Percentiles rank a stretch among this genome's conserved stretches.
These are phyloP conservation scores for Barnettozyma populi DNA, from an alignment of 805 yeast genomes.

Conservation along the genomic window DNA sequence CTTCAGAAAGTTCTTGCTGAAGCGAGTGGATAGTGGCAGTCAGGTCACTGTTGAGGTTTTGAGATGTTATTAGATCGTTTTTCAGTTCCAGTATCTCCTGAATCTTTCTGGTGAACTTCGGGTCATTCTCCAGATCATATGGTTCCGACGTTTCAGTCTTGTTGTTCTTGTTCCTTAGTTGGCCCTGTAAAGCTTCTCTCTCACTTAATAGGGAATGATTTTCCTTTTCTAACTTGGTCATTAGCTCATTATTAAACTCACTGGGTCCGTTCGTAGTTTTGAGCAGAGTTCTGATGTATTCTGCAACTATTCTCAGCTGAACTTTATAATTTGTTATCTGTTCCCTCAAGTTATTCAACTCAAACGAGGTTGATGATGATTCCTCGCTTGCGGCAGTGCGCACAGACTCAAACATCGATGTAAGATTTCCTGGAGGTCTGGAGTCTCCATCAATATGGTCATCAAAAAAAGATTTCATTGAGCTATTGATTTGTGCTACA, in stretches of 20 bases:
- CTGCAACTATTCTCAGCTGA: conserved; percentile 30
- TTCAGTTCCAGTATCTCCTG: conserved; percentile 25
- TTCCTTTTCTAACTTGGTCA: conserved; percentile 19
- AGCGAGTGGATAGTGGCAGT: conserved; percentile 21
- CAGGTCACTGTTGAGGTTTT: conserved; percentile 20
- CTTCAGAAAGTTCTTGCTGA: conserved; percentile 10
- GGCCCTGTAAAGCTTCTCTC: conserved; percentile 15
- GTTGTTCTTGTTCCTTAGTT: conserved; percentile 11
- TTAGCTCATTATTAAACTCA: conserved; percentile 19
- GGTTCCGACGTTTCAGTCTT: not conserved
- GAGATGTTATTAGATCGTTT: conserved; percentile 22
- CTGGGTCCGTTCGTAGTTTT: conserved; percentile 17
- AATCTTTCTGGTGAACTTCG: conserved; percentile 15
- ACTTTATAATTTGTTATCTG: conserved; percentile 38
- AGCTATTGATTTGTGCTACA: not conserved
- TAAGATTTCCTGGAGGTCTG: conserved; percentile 15
- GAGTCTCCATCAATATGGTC: not conserved
- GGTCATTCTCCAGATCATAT: conserved; percentile 1
- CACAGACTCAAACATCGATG: conserved; percentile 17
- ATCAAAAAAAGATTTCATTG: conserved; percentile 22
- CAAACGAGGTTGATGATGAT: conserved; percentile 17
- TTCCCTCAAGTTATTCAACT: conserved; percentile 33
- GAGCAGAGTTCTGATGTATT: conserved; percentile 21
- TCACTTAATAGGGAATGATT: conserved; percentile 16
- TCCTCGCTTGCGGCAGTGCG: conserved; percentile 7